These are phyloP conservation scores for Durio zibethinus DNA, from an alignment of 345 rosid genomes.

Conservation along the genomic window DNA sequence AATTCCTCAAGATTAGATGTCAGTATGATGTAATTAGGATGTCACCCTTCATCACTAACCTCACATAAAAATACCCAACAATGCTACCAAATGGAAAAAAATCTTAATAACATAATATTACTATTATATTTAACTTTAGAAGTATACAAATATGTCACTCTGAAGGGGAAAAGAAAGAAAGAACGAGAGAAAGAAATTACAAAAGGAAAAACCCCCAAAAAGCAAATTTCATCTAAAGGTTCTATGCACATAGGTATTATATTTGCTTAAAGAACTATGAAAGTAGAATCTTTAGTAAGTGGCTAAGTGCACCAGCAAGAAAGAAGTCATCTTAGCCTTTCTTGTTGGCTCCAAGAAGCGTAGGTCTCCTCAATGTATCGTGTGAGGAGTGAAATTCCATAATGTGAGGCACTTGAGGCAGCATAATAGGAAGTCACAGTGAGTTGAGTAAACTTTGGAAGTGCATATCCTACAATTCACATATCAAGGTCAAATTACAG, in stretches of 20 bases:
- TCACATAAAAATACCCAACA: not conserved
- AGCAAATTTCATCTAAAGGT: not conserved
- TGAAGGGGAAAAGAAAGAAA: not conserved
- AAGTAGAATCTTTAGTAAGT: not conserved
- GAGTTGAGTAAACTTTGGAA: slow-evolving; percentile 82
- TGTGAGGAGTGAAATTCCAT: slow-evolving; percentile 74
- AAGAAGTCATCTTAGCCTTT: slow-evolving; percentile 39
- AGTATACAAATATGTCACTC: not conserved
- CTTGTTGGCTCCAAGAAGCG: slow-evolving; percentile 42
- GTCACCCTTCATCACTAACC: not conserved
- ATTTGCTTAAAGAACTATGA: not conserved
- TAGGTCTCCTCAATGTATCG: slow-evolving; percentile 63
- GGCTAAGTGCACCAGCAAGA: slow-evolving; percentile 18
- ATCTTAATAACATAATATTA: not conserved
- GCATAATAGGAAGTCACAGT: slow-evolving; percentile 84
- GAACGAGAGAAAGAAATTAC: not conserved
- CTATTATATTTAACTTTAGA: not conserved
- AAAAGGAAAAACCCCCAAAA: not conserved
- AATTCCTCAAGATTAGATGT: not conserved
- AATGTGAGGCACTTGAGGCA: slow-evolving; percentile 87
- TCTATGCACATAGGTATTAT: not conserved
- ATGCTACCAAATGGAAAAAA: not conserved
- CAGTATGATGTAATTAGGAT: not conserved
- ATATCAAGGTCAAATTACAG: slow-evolving; percentile 18
- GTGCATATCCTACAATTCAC: slow-evolving; percentile 60